Conservation (phyloP, 305 asterid species). For the Fraxinus paxiana region DNA sequence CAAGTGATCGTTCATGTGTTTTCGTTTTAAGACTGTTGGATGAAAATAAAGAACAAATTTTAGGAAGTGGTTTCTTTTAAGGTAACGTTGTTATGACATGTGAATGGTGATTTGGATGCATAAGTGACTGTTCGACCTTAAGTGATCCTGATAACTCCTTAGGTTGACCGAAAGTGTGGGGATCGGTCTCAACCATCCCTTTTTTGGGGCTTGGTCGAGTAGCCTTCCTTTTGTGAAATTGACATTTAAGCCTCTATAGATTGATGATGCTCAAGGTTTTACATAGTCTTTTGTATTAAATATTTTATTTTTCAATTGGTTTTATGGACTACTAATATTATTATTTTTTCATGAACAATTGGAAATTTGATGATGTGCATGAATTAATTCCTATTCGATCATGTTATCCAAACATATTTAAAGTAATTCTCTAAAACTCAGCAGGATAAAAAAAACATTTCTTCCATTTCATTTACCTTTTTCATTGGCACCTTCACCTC, state of each 20-base stretch:
- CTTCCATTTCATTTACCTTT: conserved; percentile 1
- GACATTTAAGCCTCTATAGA: background rate
- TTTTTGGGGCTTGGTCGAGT: background rate
- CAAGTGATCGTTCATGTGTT: background rate
- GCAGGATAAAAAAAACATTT: background rate
- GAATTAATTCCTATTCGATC: background rate
- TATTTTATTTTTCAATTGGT: background rate
- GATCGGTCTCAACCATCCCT: background rate
- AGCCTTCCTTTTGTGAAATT: background rate
- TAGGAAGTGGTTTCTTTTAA: background rate
- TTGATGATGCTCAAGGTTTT: background rate
- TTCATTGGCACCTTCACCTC: conserved; percentile 12
- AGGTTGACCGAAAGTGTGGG: background rate
- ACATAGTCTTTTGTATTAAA: background rate
- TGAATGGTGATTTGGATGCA: background rate
- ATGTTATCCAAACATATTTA: background rate
- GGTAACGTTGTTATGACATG: background rate
- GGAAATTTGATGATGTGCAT: background rate
- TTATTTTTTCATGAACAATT: background rate
- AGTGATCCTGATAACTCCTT: background rate
- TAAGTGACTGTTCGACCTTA: background rate
- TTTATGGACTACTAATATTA: background rate
- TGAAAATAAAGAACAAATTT: background rate
- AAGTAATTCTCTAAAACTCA: background rate
- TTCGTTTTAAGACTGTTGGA: background rate